Evolutionary conservation across 1,284 basidiomycete genomes (phyloP), one percentile per base, ranked within the genome.

Genomic region (Abortiporus biennis): DNA sequence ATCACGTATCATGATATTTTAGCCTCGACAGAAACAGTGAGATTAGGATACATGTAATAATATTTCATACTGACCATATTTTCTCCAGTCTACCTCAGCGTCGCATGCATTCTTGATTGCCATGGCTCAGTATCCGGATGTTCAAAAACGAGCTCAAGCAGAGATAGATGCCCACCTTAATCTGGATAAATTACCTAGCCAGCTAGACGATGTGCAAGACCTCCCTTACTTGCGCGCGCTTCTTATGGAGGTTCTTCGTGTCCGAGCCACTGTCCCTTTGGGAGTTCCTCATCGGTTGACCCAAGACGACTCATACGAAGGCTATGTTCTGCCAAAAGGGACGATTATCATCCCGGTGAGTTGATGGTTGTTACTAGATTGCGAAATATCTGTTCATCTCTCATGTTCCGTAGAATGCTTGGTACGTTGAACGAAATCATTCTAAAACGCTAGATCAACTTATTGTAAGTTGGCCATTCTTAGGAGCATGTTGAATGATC

Each of bases 111-210:
- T 43, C 35, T 9, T 43, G 4, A 13, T 31, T 16, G 41, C 41
- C 16, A 43, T 43, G 41, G 23, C 22, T 8, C 19, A 36, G 6
- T 43, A 27, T 21, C 41, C 41, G 5, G 35, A 36, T 5, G 35
- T 43, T 12, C 51, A 51, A 38, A 15, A 21, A 6, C 49, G 47
- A 27, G 53, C 54, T 4, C 62, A 63, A 30, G 40, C 44, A 2
- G 58, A 64, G 42, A 36, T 62, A 6, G 59, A 63, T 35, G 11
- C 27, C 1, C 40, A 54, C 8, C 31, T 54, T 2, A 45, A 48
- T 17, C n/a, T 17, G 6, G 36, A 43, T 15, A 43, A 49, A 16
- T 38, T 54, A 11, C 49, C 47, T 2, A 37, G 43, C 12, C 47
- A 53, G 20, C 33, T 25, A 3, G 27, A 40, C 1, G 56, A 58